Conservation (phyloP, 1,139 yeast species). For the Yarrowia galli region DNA sequence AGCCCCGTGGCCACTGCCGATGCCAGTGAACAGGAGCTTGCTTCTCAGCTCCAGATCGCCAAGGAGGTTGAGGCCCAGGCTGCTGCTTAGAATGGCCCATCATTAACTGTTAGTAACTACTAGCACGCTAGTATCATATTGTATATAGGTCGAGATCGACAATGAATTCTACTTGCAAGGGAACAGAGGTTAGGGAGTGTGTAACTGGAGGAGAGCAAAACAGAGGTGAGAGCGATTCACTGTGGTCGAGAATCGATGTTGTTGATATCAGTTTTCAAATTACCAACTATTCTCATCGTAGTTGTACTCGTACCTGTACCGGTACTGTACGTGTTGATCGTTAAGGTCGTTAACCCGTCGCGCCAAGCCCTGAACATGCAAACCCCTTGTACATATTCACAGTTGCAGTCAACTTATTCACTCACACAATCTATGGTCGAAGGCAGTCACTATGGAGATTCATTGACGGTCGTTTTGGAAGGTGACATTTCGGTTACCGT, state of each 20-base stretch:
- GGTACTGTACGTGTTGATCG: too few species aligned
- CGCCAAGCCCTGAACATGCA: too few species aligned
- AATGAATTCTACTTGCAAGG: constrained; percentile 16
- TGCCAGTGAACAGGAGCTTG: constrained; percentile 24
- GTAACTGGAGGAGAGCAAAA: too few species aligned
- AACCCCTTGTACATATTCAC: too few species aligned
- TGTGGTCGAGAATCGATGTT: too few species aligned
- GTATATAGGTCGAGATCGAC: constrained; percentile 27
- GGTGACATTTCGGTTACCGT: not conserved
- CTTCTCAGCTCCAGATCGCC: constrained; percentile 20
- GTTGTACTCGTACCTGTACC: too few species aligned
- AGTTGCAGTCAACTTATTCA: too few species aligned
- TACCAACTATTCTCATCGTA: too few species aligned
- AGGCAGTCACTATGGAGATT: not conserved
- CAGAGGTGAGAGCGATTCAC: too few species aligned
- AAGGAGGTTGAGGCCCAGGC: constrained; percentile 28
- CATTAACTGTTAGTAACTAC: not conserved
- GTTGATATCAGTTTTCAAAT: too few species aligned
- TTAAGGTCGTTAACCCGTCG: too few species aligned
- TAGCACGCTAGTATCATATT: constrained; percentile 9
- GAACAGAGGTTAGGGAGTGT: too few species aligned
- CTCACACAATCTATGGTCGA: not conserved
- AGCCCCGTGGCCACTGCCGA: constrained; percentile 43
- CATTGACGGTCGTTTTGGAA: not conserved
- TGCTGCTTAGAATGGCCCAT: not conserved